Evolutionary conservation across 1,284 basidiomycete genomes (phyloP).

Genomic region (Malassezia vespertilionis): DNA sequence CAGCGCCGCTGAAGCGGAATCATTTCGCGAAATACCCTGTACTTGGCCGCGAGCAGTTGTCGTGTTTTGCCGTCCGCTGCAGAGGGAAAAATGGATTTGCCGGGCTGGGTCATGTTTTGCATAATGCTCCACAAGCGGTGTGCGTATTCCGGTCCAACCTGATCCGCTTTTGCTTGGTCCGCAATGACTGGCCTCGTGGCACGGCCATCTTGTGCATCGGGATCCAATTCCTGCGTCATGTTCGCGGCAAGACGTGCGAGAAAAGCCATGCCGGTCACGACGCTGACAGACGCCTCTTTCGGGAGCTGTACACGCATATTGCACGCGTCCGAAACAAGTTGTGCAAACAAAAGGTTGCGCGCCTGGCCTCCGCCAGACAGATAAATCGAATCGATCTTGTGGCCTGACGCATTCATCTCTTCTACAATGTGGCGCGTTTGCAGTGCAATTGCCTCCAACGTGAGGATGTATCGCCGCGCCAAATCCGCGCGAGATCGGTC

Average conservation of each 20-base stretch:
- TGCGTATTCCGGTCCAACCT: constrained; percentile 55
- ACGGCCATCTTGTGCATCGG: neutral
- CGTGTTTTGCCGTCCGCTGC: constrained; percentile 55
- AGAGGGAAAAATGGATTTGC: constrained; percentile 63
- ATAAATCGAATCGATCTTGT: constrained; percentile 73
- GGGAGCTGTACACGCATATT: constrained; percentile 74
- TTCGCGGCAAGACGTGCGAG: constrained; percentile 77
- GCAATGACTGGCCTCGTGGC: constrained; percentile 13
- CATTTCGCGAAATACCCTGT: constrained; percentile 51
- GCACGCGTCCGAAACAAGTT: constrained; percentile 73
- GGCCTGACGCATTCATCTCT: constrained; percentile 75
- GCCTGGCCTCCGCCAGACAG: constrained; percentile 56
- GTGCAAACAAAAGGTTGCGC: constrained; percentile 41
- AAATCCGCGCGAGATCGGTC: constrained; percentile 70
- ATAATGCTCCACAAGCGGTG: constrained; percentile 80
- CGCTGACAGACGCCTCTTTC: constrained; percentile 62
- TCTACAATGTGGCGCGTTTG: constrained; percentile 92
- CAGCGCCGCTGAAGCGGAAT: constrained; percentile 9
- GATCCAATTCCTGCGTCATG: constrained; percentile 31
- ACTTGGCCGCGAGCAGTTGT: constrained; percentile 75
- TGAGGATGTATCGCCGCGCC: constrained; percentile 77
- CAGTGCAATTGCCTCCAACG: constrained; percentile 84
- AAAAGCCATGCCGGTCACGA: constrained; percentile 87
- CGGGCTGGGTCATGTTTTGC: constrained; percentile 87
- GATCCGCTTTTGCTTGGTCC: constrained; percentile 50